Evolutionary conservation across 805 yeast species (phyloP).

Genomic region (Kuraishia hungarica): DNA sequence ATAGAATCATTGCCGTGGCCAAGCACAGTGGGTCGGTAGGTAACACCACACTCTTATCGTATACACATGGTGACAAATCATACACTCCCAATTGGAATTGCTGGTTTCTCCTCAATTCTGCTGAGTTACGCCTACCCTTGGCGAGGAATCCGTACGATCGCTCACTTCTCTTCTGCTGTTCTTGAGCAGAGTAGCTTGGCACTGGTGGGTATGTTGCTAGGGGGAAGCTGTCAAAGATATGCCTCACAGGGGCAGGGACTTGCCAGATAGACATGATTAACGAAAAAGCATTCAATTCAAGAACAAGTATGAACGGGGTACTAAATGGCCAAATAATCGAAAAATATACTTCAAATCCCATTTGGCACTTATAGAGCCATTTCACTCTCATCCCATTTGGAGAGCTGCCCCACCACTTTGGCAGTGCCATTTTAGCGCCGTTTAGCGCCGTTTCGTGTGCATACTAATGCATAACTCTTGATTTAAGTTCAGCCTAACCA

Average conservation of each 20-base stretch:
- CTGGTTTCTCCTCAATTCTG: slow-evolving; percentile 4
- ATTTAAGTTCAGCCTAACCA: not conserved
- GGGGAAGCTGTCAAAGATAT: slow-evolving; percentile 46
- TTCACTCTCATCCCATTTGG: not conserved
- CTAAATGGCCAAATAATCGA: not conserved
- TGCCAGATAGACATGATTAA: slow-evolving; percentile 4
- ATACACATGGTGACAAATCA: slow-evolving; percentile 26
- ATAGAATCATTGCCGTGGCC: slow-evolving; percentile 34
- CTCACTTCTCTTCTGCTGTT: slow-evolving; percentile 4
- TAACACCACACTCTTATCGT: slow-evolving; percentile 19
- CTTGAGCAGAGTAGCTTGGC: slow-evolving; percentile 10
- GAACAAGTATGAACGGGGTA: too few relatives aligned
- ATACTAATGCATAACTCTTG: not conserved
- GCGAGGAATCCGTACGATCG: slow-evolving; percentile 6
- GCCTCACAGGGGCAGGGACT: slow-evolving; percentile 33
- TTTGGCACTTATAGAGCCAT: not conserved
- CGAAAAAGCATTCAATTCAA: too few relatives aligned
- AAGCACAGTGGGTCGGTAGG: slow-evolving; percentile 58
- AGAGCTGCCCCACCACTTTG: not conserved
- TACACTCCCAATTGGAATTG: slow-evolving; percentile 49
- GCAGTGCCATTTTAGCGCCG: not conserved
- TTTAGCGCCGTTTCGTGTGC: not conserved
- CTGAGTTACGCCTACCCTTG: slow-evolving; percentile 16
- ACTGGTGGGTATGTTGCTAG: slow-evolving; percentile 31
- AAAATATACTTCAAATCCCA: too few relatives aligned